Conservation (phyloP, 1,139 yeast genomes). For the Debaryomyces robertsiae region DNA sequence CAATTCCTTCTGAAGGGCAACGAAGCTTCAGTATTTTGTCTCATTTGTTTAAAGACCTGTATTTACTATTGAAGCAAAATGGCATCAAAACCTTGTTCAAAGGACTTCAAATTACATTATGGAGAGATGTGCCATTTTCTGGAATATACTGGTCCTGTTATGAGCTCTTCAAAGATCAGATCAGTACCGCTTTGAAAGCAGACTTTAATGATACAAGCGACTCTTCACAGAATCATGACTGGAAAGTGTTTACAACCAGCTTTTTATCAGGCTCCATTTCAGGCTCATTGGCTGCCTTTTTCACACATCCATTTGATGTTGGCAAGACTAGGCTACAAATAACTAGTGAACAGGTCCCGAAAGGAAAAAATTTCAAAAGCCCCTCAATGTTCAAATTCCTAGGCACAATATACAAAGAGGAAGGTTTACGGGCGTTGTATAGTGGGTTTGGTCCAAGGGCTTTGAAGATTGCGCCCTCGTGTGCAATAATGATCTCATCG, state of each 20-base stretch:
- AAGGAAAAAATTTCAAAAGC: conserved; percentile 23
- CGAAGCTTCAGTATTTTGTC: conserved; percentile 42
- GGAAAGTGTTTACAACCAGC: conserved; percentile 67
- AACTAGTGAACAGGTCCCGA: conserved; percentile 29
- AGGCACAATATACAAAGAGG: conserved; percentile 60
- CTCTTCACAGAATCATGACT: conserved; percentile 32
- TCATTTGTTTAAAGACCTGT: conserved; percentile 59
- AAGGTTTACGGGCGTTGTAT: conserved; percentile 77
- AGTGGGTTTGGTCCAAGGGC: conserved; percentile 87
- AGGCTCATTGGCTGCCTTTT: conserved; percentile 82
- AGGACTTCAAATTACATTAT: conserved; percentile 83
- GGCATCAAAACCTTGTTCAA: conserved; percentile 73
- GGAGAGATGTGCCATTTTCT: conserved; percentile 98
- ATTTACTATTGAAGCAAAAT: conserved; percentile 50
- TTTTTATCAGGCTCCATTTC: conserved; percentile 83
- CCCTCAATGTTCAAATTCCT: conserved; percentile 68
- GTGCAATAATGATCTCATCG: conserved; percentile 97
- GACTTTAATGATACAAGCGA: conserved; percentile 23
- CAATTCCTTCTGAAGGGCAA: conserved; percentile 57
- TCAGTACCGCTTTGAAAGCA: conserved; percentile 27
- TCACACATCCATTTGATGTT: conserved; percentile 95
- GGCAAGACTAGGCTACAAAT: conserved; percentile 94
- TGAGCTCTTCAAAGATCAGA: conserved; percentile 46
- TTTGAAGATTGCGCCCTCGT: conserved; percentile 91
- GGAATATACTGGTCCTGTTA: conserved; percentile 94